Evolutionary conservation across 768 basidiomycete genomes (phyloP).

Genomic region (Lentinula detonsa): DNA sequence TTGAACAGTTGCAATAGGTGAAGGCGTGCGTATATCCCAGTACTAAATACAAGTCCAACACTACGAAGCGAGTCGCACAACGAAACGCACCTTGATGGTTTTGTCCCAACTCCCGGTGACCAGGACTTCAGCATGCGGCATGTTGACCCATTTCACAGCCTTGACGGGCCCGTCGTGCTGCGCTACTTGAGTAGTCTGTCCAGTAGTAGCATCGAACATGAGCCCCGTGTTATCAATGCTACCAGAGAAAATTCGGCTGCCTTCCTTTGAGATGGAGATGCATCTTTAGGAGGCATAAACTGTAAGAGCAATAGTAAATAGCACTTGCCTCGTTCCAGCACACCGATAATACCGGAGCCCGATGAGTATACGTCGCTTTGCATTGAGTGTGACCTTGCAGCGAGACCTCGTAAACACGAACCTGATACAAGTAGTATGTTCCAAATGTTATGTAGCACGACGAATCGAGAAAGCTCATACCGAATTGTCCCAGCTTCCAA

Average conservation of each 20-base stretch:
- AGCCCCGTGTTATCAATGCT: conserved; percentile 95
- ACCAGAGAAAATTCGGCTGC: conserved; percentile 84
- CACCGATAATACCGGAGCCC: conserved; percentile 81
- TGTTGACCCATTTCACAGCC: conserved; percentile 67
- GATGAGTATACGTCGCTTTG: conserved; percentile 86
- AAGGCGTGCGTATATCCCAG: conserved; percentile 80
- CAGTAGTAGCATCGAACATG: conserved; percentile 88
- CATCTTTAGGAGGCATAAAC: neutral
- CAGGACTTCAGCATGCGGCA: conserved; percentile 73
- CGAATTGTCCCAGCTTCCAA: conserved; percentile 92
- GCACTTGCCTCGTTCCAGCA: conserved; percentile 83
- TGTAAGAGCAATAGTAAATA: neutral
- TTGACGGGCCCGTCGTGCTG: conserved; percentile 88
- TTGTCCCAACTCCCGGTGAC: conserved; percentile 99
- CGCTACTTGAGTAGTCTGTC: conserved; percentile 76
- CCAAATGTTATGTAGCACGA: too few species aligned
- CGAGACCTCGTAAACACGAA: conserved; percentile 86
- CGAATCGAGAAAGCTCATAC: conserved; percentile 34
- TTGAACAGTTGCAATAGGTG: conserved; percentile 69
- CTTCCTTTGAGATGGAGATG: conserved; percentile 50
- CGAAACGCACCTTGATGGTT: conserved; percentile 71
- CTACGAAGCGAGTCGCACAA: neutral
- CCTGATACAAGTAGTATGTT: conserved; percentile 34
- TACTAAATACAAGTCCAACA: conserved; percentile 47
- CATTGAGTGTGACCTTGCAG: conserved; percentile 59